phyloP scores from a whole-genome alignment of 306 rosid genomes.

The Cotoneaster glaucophyllus region DNA sequence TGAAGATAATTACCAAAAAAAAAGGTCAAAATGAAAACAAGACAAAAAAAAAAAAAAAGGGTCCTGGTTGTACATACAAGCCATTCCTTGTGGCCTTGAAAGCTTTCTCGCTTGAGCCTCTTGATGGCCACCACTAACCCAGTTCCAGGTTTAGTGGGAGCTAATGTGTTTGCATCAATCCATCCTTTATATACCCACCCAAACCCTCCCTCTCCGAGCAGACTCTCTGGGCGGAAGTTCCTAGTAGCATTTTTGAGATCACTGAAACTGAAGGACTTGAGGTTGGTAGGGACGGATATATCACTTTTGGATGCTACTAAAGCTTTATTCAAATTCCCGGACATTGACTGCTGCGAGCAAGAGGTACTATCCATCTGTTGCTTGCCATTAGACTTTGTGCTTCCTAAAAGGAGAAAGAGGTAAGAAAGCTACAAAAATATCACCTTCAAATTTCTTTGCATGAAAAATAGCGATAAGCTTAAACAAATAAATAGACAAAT shows the following conservation, averaged over 20 bases:
- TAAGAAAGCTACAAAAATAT: not conserved
- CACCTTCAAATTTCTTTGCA: not conserved
- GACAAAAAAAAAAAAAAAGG: not conserved
- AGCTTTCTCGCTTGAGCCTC: conserved; percentile 83
- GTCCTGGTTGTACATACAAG: conserved; percentile 52
- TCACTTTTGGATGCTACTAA: conserved; percentile 19
- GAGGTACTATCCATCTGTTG: conserved; percentile 22
- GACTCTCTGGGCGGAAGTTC: conserved; percentile 67
- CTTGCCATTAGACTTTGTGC: conserved; percentile 29
- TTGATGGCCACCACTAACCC: conserved; percentile 90
- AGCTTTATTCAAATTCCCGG: conserved; percentile 7
- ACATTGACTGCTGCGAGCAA: conserved; percentile 10
- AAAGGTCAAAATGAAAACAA: not conserved
- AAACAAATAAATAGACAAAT: not conserved
- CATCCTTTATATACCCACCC: conserved; percentile 89
- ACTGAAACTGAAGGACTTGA: conserved; percentile 62
- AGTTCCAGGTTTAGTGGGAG: conserved; percentile 79
- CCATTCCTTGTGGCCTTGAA: conserved; percentile 97
- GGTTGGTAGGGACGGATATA: conserved; percentile 22
- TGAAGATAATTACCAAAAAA: not conserved
- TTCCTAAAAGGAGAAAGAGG: conserved; percentile 25
- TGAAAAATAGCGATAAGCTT: too few relatives aligned
- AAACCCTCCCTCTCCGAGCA: conserved; percentile 89
- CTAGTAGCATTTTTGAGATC: conserved; percentile 75
- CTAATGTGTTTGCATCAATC: conserved; percentile 61